phyloP scores from a whole-genome alignment of 352 stramenopile genomes.

The Phytophthora melonis region DNA sequence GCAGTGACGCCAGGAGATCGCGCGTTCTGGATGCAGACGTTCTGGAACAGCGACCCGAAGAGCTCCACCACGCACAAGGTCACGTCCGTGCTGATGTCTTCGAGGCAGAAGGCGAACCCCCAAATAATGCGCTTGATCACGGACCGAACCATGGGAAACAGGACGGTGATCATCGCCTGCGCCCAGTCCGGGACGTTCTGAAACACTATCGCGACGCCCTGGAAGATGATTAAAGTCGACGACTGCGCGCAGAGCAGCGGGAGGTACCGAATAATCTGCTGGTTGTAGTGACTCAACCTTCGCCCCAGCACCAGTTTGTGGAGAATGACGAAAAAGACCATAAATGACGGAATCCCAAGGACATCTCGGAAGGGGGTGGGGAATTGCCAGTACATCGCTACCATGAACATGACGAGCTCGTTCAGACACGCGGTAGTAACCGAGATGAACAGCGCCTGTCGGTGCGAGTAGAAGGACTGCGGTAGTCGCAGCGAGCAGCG shows the following conservation, averaged over 20 bases:
- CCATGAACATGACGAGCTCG: constrained; percentile 18
- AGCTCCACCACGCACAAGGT: constrained; percentile 49
- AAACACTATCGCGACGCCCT: constrained; percentile 28
- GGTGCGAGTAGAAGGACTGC: constrained; percentile 17
- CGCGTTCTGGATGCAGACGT: constrained; percentile 35
- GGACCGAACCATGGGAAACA: constrained; percentile 25
- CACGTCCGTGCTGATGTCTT: constrained; percentile 48
- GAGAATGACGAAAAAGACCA: constrained; percentile 11
- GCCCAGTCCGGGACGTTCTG: neutral
- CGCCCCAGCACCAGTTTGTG: constrained; percentile 21
- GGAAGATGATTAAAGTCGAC: constrained; percentile 33
- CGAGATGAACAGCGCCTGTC: constrained; percentile 7
- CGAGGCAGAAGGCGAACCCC: constrained; percentile 29
- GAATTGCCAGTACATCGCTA: constrained; percentile 17
- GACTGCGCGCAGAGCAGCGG: constrained; percentile 27
- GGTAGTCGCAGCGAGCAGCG: constrained; percentile 24
- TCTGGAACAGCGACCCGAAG: constrained; percentile 39
- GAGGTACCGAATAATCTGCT: constrained; percentile 14
- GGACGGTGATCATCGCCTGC: constrained; percentile 23
- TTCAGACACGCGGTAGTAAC: constrained; percentile 8
- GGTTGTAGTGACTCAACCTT: neutral
- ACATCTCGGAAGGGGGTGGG: constrained; percentile 29
- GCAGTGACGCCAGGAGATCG: constrained; percentile 14
- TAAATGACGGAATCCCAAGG: constrained; percentile 8
- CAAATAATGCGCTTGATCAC: constrained; percentile 19